Base-by-base conservation (phyloP, 2,329 filamentous ascomycete genomes). In the Dactylonectria estremocensis region DNA sequence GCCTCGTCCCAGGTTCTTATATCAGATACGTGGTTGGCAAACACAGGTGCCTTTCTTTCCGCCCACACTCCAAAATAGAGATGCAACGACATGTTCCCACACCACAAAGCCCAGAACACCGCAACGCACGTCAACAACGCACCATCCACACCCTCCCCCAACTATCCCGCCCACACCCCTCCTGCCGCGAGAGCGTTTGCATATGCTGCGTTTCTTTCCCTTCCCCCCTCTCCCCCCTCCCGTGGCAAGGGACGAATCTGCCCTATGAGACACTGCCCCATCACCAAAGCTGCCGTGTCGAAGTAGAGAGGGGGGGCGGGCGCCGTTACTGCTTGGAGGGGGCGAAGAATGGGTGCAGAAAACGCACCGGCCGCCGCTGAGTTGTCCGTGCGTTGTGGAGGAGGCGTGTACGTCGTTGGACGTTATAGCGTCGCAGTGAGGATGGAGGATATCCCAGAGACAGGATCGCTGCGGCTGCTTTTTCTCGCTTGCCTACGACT, bases 261-360 rank as follows among this genome's bases (percentile, higher is more conserved):
- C 73, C 81, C 81, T 83, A 82, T 83, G 67, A 79, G 76, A 80
- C 69, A 69, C 70, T 83, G 82, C 82, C 82, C 81, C 81, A 83
- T 83, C 82, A 83, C 80, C 81, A 79, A 75, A 50, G 61, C 4
- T 28, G 24, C 24, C 7, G 24, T 28, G 24, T 28, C 4, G 24
- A 7, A 28, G 24, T 28, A 28, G 24, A 28, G 24, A 28, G 24
- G 24, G 24, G 24, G 24, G 24, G 24, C 24, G 24, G 24, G 24
- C 24, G 24, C 24, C 7, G 7, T 28, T 48, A 22, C 48, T 22
- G 24, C 14, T 24, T 24, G 48, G 48, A 46, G 8, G n/a, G 35
- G 22, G 22, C 24, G 18, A 35, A 37, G 48, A 48, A 43, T 24
- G 31, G 16, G 52, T n/a, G 46, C 22, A 35, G n/a, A 52, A 37